phyloP scores from a whole-genome alignment of 345 rosid species.

The Populus simonii region DNA sequence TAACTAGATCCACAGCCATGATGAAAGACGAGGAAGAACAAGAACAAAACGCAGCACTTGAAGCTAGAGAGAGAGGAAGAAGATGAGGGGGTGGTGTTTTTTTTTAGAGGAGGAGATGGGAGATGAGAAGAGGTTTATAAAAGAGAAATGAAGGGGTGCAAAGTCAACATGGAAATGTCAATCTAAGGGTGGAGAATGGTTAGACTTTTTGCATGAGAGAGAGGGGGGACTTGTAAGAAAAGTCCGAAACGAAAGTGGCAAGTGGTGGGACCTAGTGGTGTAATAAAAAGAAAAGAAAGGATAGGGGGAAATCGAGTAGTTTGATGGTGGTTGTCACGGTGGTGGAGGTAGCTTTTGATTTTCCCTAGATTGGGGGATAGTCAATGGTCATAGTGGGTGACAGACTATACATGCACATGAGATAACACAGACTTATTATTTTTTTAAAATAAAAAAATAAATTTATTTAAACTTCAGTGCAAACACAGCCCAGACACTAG shows the following conservation, averaged over 20 bases:
- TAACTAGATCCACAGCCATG: neutral
- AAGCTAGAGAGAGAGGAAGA: neutral
- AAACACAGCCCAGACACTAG: neutral
- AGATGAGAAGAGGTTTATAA: neutral
- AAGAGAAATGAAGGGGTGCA: neutral
- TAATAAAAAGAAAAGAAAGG: neutral
- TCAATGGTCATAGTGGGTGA: constrained; percentile 2
- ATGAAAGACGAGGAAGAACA: neutral
- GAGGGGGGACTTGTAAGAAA: neutral
- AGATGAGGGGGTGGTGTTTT: neutral
- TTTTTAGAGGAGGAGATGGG: neutral
- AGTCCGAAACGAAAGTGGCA: neutral
- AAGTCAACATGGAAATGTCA: neutral
- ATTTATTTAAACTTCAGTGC: no score
- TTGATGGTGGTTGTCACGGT: neutral
- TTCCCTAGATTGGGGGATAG: neutral
- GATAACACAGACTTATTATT: neutral
- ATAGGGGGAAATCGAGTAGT: neutral
- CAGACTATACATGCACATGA: neutral
- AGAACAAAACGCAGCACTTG: neutral
- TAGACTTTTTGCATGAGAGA: neutral
- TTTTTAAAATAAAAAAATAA: no score
- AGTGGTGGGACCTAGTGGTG: neutral
- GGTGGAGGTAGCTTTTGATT: neutral
- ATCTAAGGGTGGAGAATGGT: constrained; percentile 2